Evolutionary conservation across 106 monocot genomes (phyloP).

Genomic region (Cymbidium sinense): DNA sequence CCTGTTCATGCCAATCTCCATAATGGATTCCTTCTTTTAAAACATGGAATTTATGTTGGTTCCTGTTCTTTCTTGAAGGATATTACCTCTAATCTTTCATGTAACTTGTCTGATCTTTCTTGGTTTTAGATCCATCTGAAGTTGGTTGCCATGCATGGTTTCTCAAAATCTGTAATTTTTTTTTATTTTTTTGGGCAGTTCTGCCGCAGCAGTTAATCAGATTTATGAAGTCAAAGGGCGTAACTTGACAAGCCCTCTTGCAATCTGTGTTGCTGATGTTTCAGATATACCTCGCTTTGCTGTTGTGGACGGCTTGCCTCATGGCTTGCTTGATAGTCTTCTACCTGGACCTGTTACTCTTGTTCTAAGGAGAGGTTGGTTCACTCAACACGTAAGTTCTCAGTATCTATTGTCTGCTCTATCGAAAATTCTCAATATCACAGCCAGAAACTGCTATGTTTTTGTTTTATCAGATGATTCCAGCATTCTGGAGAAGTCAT

Average conservation of each 20-base stretch:
- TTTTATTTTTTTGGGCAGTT: conserved; percentile 40
- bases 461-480: conserved; percentile 53
- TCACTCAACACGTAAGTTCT: not conserved
- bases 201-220: conserved; percentile 50
- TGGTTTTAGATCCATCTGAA: not conserved
- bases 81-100: too few relatives aligned
- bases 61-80: too few relatives aligned
- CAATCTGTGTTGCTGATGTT: conserved; percentile 90
- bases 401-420: not conserved
- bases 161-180: too few relatives aligned
- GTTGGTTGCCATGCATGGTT: too few relatives aligned
- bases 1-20: too few relatives aligned
- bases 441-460: too few relatives aligned
- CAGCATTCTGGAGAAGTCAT: conserved; percentile 63
- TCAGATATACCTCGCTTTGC: conserved; percentile 81
- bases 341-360: conserved; percentile 94
- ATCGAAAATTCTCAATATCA: not conserved
- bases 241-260: conserved; percentile 66
- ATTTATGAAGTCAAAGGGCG: conserved; percentile 95
- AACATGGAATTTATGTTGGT: too few relatives aligned
- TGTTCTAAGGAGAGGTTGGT: conserved; percentile 82
- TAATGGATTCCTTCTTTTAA: too few relatives aligned
- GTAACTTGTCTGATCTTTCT: too few relatives aligned
- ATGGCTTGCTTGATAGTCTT: conserved; percentile 62
- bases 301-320: conserved; percentile 58